Percentiles rank a stretch among this genome's conserved stretches.
Evolutionary conservation across 495 filamentous ascomycete genomes (phyloP).

Genomic region (Talaromyces adpressus): DNA sequence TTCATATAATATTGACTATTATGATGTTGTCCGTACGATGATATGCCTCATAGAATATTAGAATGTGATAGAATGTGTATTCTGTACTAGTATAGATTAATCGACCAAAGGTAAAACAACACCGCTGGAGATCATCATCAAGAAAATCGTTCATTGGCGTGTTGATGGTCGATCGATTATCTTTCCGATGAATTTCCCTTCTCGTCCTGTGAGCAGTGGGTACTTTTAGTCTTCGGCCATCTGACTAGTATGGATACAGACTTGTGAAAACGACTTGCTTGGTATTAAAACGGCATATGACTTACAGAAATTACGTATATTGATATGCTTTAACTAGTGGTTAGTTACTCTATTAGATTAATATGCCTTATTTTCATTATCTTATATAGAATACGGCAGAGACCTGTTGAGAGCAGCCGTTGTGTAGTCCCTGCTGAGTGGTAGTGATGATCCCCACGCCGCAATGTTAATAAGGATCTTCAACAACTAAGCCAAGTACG

Average conservation of each 20-base stretch:
- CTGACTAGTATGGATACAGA: neutral
- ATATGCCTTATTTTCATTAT: too few species aligned
- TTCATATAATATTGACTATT: neutral
- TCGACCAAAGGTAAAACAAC: neutral
- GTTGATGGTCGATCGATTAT: neutral
- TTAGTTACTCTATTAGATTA: too few species aligned
- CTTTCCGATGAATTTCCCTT: neutral
- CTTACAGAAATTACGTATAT: neutral
- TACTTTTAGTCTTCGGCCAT: neutral
- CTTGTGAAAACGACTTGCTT: too few species aligned
- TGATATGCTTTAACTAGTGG: neutral
- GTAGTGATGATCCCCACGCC: neutral
- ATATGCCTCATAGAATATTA: neutral
- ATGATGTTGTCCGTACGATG: neutral
- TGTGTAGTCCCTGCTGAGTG: neutral
- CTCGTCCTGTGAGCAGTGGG: neutral
- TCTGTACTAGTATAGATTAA: neutral
- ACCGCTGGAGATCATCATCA: neutral
- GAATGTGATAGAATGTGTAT: neutral
- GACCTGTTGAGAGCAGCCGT: neutral
- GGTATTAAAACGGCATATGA: neutral
- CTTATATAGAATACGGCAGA: neutral
- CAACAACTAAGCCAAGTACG: neutral
- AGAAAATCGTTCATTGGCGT: neutral
- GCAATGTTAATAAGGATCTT: neutral